Percentiles rank a stretch among this genome's conserved stretches.
These are phyloP conservation scores for Aureococcus anophagefferens DNA, from an alignment of 108 stramenopile species.

Conservation along the genomic window DNA sequence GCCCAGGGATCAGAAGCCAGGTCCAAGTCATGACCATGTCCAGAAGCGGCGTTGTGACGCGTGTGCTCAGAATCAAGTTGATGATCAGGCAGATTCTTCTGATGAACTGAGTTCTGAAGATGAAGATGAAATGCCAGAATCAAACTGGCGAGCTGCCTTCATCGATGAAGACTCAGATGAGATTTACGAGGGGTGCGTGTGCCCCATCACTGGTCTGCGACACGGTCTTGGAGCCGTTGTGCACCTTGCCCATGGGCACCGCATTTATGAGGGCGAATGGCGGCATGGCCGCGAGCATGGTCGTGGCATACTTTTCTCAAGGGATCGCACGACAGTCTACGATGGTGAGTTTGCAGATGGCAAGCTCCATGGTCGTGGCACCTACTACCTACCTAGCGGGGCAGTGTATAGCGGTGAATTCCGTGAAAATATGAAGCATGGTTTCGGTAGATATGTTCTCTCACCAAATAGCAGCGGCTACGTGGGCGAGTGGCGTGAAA, in stretches of 20 bases:
- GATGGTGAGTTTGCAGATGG: slow-evolving; percentile 69
- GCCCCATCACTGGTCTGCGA: slow-evolving; percentile 19
- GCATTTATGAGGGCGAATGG: slow-evolving; percentile 79
- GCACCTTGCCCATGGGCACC: slow-evolving; percentile 44
- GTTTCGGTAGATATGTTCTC: slow-evolving; percentile 60
- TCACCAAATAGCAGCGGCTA: too few species aligned
- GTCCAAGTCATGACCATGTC: too few species aligned
- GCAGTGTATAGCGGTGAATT: slow-evolving; percentile 71
- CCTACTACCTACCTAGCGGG: slow-evolving; percentile 54
- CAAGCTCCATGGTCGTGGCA: slow-evolving; percentile 67
- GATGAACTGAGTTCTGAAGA: too few species aligned
- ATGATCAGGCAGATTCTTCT: too few species aligned
- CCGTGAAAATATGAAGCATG: slow-evolving; percentile 61
- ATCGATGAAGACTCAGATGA: too few species aligned
- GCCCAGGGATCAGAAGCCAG: too few species aligned
- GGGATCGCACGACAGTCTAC: slow-evolving; percentile 68
- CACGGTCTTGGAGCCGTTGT: slow-evolving; percentile 69
- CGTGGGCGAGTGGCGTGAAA: slow-evolving; percentile 70
- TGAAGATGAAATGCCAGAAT: too few species aligned
- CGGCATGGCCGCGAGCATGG: slow-evolving; percentile 73
- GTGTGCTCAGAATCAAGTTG: too few species aligned
- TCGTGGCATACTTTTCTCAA: slow-evolving; percentile 55
- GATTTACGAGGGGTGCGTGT: too few species aligned
- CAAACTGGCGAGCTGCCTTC: too few species aligned
- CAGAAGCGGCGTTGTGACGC: too few species aligned